A percentile compares a stretch with the other conserved stretches of the same genome.
Evolutionary conservation across 352 stramenopile species (phyloP).

Genomic region (Phytophthora vignae): DNA sequence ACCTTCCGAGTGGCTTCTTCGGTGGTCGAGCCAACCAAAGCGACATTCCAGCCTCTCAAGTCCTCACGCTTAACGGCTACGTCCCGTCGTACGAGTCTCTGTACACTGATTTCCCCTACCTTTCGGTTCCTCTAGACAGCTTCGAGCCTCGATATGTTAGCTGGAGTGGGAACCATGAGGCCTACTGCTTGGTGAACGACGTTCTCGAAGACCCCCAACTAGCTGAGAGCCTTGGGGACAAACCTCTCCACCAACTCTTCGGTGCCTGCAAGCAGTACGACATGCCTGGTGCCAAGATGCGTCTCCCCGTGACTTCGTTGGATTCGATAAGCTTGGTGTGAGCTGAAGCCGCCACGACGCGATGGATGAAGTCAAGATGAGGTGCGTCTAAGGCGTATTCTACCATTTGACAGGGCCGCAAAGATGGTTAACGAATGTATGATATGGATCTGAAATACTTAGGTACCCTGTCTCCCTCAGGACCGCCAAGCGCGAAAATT

Average conservation of each 20-base stretch:
- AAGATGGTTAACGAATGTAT: not conserved
- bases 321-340: constrained; percentile 40
- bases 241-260: constrained; percentile 64
- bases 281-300: constrained; percentile 30
- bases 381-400: not conserved
- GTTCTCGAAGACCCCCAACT: constrained; percentile 60
- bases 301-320: constrained; percentile 18
- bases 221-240: constrained; percentile 43
- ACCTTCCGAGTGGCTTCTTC: constrained; percentile 31
- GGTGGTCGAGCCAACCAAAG: constrained; percentile 45
- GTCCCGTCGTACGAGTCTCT: constrained; percentile 71
- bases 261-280: constrained; percentile 70
- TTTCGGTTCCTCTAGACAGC: constrained; percentile 59
- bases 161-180: constrained; percentile 63
- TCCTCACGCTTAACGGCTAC: constrained; percentile 64
- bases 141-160: constrained; percentile 67
- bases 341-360: not conserved
- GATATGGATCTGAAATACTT: constrained; percentile 2
- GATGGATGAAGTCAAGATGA: not conserved
- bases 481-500: not conserved
- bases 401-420: too few species aligned
- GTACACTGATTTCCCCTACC: constrained; percentile 75
- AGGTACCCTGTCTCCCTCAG: too few species aligned
- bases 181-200: constrained; percentile 74
- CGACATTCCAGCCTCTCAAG: constrained; percentile 52